Evolutionary conservation across 1,284 basidiomycete species (phyloP).

Genomic region (Microbotryum intermedium): DNA sequence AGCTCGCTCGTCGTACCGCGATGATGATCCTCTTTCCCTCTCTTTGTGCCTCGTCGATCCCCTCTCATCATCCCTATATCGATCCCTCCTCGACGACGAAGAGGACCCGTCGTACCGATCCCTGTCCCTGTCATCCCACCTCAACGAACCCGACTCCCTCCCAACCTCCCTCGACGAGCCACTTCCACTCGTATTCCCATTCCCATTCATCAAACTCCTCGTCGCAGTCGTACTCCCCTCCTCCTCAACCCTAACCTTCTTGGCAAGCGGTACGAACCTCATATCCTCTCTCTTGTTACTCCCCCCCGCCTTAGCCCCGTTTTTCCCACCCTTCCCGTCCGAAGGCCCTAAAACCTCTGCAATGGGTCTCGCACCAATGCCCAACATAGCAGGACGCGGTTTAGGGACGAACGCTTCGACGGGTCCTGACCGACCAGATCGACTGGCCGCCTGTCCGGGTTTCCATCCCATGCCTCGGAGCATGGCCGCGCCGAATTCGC

Average conservation of each 20-base stretch:
- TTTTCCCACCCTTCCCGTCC: conserved; percentile 43
- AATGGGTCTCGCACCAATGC: conserved; percentile 81
- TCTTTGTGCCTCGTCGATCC: no score
- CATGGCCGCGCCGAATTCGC: conserved; percentile 86
- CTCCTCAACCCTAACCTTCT: conserved; percentile 44
- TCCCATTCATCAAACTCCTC: conserved; percentile 5
- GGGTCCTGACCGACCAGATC: conserved; percentile 45
- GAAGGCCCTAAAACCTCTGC: conserved; percentile 49
- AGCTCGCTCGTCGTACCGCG: no score
- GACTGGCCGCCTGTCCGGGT: conserved; percentile 58
- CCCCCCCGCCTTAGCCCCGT: conserved; percentile 26
- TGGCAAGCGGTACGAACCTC: conserved; percentile 67
- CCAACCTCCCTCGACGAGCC: not conserved
- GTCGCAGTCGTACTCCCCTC: not conserved
- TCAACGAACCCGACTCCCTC: not conserved
- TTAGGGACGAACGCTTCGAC: conserved; percentile 71
- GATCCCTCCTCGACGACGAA: no score
- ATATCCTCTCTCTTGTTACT: conserved; percentile 48
- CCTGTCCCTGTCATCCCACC: not conserved
- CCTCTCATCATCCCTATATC: no score
- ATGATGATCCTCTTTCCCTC: no score
- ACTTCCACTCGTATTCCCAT: conserved; percentile 5
- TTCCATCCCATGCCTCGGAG: conserved; percentile 96
- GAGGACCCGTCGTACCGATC: conserved; percentile 10
- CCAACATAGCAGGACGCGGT: conserved; percentile 69